These are phyloP conservation scores for Vicia sativa DNA, from an alignment of 306 rosid genomes.

Conservation along the genomic window DNA sequence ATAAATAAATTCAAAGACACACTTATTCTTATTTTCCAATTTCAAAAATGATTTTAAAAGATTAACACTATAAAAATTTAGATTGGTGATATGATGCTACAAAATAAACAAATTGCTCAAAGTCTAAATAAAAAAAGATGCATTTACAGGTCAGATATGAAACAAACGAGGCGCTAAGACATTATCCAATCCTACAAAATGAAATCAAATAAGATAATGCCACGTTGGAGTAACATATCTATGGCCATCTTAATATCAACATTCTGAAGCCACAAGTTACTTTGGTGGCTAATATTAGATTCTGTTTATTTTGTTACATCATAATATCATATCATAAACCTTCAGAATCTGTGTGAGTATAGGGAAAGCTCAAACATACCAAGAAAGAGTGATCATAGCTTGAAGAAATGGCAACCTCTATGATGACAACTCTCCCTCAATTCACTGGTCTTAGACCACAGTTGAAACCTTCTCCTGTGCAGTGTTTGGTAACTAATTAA, in stretches of 20 bases:
- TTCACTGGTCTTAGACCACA: slow-evolving; percentile 75
- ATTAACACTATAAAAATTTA: no score
- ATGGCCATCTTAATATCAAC: slow-evolving; percentile 58
- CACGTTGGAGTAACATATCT: slow-evolving; percentile 66
- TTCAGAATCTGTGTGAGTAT: neutral
- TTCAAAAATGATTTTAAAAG: no score
- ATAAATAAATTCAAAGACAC: neutral
- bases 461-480: slow-evolving; percentile 54
- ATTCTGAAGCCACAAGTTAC: slow-evolving; percentile 67
- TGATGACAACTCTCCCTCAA: slow-evolving; percentile 76
- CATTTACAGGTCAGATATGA: neutral
- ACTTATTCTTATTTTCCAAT: no score
- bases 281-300: slow-evolving; percentile 54
- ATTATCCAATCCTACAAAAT: slow-evolving; percentile 54
- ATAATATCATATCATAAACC: slow-evolving; percentile 30
- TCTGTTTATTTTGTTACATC: slow-evolving; percentile 26
- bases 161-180: slow-evolving; percentile 39
- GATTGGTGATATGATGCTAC: neutral
- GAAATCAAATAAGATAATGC: slow-evolving; percentile 58
- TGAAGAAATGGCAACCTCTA: slow-evolving; percentile 67
- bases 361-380: neutral
- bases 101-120: neutral
- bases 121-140: neutral
- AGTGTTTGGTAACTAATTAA: slow-evolving; percentile 53
- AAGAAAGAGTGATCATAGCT: slow-evolving; percentile 1